Percentiles rank a stretch among this genome's conserved stretches.
Evolutionary conservation across 352 stramenopile genomes (phyloP).

Genomic region (Nothophytophthora sp.): DNA sequence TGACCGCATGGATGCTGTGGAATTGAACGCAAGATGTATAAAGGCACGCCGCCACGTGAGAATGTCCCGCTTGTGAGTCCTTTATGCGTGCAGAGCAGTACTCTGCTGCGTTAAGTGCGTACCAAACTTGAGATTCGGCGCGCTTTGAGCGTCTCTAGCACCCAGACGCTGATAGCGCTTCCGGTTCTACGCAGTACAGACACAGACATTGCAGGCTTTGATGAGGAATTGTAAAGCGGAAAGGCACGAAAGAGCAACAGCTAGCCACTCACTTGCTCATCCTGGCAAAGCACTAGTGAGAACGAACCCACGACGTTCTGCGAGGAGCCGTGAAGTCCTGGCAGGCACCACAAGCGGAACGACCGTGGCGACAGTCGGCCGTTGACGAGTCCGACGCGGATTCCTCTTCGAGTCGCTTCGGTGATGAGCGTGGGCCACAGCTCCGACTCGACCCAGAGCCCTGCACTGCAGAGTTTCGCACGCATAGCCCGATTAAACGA

Average conservation of each 20-base stretch:
- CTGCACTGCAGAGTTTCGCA: slow-evolving; percentile 31
- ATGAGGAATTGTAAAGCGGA: not conserved
- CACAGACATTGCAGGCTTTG: not conserved
- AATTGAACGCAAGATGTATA: slow-evolving; percentile 1
- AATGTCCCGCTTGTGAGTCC: not conserved
- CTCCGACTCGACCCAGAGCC: slow-evolving; percentile 82
- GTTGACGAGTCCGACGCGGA: slow-evolving; percentile 67
- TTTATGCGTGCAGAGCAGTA: no score
- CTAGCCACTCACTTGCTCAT: slow-evolving; percentile 37
- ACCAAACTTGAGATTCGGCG: slow-evolving; percentile 81
- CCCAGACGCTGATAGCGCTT: slow-evolving; percentile 52
- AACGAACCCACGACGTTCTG: slow-evolving; percentile 34
- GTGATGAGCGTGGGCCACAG: slow-evolving; percentile 76
- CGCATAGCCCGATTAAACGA: not conserved
- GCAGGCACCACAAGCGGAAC: slow-evolving; percentile 50
- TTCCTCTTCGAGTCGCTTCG: slow-evolving; percentile 43
- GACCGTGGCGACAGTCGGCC: slow-evolving; percentile 61
- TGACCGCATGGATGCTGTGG: slow-evolving; percentile 15
- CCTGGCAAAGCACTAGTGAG: slow-evolving; percentile 67
- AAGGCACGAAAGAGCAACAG: not conserved
- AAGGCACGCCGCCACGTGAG: not conserved
- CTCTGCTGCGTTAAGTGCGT: slow-evolving; percentile 3
- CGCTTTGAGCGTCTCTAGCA: slow-evolving; percentile 19
- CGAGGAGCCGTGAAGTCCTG: slow-evolving; percentile 24
- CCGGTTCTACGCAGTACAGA: slow-evolving; percentile 32